These are phyloP conservation scores for Trifolium pratense DNA, from an alignment of 306 rosid genomes.

Conservation along the genomic window DNA sequence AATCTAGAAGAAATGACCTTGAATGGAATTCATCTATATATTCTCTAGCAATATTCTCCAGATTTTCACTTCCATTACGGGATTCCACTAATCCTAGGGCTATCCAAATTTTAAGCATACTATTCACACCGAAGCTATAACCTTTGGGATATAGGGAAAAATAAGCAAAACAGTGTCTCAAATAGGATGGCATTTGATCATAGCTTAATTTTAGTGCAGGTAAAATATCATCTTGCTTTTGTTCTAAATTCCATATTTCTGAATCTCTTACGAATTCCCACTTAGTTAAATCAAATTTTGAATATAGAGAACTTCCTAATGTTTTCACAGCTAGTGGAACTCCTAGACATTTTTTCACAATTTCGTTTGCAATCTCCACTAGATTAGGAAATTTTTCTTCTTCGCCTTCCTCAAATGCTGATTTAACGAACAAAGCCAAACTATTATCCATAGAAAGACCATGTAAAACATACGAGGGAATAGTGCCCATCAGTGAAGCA, in stretches of 20 bases:
- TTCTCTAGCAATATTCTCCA: background rate
- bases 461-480: background rate
- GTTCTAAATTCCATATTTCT: conserved; percentile 11
- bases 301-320: background rate
- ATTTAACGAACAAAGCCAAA: background rate
- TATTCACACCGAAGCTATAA: accelerated
- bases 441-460: background rate
- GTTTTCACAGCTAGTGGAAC: conserved; percentile 1
- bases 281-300: background rate
- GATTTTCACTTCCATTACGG: background rate
- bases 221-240: background rate
- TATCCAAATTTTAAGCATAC: background rate
- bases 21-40: conserved; percentile 10
- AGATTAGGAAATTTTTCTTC: background rate
- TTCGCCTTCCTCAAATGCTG: conserved; percentile 1
- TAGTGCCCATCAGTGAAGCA: background rate
- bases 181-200: conserved; percentile 12
- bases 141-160: conserved; percentile 17
- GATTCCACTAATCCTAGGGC: conserved; percentile 9
- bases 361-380: background rate
- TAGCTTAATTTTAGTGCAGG: conserved; percentile 6
- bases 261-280: background rate
- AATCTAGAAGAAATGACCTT: too few species aligned
- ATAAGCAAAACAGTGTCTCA: conserved; percentile 20
- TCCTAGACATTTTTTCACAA: background rate